phyloP scores from a whole-genome alignment of 371 early-diverging fungal genomes.

The Mortierella sp. region DNA sequence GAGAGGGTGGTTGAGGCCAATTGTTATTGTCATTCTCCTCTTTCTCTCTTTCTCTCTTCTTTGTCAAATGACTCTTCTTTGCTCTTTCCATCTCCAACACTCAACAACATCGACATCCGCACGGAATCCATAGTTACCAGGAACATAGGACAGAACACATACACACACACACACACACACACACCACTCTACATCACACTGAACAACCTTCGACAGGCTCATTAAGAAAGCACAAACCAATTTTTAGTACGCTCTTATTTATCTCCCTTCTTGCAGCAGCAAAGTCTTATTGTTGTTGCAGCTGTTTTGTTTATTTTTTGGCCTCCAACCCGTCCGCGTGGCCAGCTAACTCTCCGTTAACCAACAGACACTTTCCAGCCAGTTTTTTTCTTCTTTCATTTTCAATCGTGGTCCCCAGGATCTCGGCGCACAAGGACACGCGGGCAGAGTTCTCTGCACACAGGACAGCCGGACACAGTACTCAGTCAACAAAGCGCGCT shows the following conservation, averaged over 20 bases:
- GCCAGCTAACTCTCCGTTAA: not conserved
- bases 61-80: not conserved
- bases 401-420: conserved; percentile 11
- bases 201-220: not conserved
- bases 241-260: not conserved
- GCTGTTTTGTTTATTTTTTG: conserved; percentile 1
- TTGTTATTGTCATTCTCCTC: conserved; percentile 12
- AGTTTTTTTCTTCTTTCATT: not conserved
- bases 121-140: not conserved
- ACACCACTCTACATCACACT: not conserved
- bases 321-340: not conserved
- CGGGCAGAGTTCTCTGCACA: not conserved
- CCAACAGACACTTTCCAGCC: not conserved
- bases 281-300: not conserved
- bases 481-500: conserved; percentile 8
- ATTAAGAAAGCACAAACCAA: not conserved
- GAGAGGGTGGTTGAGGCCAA: not conserved
- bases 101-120: not conserved
- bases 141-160: not conserved
- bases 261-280: not conserved
- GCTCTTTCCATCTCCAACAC: not conserved
- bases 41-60: not conserved
- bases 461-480: conserved; percentile 6
- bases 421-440: conserved; percentile 7
- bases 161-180: not conserved